Evolutionary conservation across 2,329 filamentous ascomycete genomes (phyloP), one percentile per base, ranked within the genome.

Genomic region (Colletotrichum sp.): DNA sequence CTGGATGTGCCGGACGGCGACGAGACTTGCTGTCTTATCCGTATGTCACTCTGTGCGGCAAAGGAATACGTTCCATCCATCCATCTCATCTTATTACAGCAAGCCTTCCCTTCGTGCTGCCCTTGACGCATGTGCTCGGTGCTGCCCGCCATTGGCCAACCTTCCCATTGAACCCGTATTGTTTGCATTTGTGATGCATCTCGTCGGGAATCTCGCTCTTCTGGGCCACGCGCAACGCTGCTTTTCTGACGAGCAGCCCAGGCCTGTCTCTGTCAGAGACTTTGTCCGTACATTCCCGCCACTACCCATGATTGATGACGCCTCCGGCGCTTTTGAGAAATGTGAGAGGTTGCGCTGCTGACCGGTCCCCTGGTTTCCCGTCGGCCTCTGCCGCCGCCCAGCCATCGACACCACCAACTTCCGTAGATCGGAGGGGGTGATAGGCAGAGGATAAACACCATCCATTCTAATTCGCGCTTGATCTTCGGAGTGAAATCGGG

Each of bases 301-400:
- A 39, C n/a, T 32, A 71, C 52, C 67, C 71, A 63, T 66, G 18
- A 44, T 34, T 24, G 36, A 70, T n/a, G 39, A 76, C 69, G 76
- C 72, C 66, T 76, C 68, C 36, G 65, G 76, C 76, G 76, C 73
- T 76, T 75, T 60, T 16, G 52, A 52, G 62, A 67, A 77, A 73
- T 63, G 44, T 5, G 32, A 24, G 39, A 69, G 36, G 52, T 39
- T 18, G 30, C 60, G 49, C 16, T 12, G 24, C 30, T 34, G 30
- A 65, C 30, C 32, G 30, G 65, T 71, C 57, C 59, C 63, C 71
- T 60, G 60, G 66, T 76, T 36, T 62, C 24, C 72, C 52, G 32
- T 60, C 74, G 59, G 74, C 74, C 64, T 68, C 34, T 75, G 75
- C 66, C 60, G 75, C 66, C 52, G 60, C 28, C 49, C 55, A 67